Conservation (phyloP, 179 eudicot species). For the Sideroxylon spinosum region DNA sequence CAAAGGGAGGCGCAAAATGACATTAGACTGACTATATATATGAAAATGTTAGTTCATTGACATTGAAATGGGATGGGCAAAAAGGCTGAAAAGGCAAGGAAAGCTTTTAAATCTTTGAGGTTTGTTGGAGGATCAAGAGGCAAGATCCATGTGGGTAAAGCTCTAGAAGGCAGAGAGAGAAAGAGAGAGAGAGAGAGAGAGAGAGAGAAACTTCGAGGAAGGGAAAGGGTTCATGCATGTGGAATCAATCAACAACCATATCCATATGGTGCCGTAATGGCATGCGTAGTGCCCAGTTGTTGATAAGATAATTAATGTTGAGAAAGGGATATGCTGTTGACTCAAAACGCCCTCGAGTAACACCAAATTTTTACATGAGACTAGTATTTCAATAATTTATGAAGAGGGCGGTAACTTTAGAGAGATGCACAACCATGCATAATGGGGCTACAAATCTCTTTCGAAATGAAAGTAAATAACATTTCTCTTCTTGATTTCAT, state of each 20-base stretch:
- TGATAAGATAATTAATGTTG: neutral
- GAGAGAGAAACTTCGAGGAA: slow-evolving; percentile 13
- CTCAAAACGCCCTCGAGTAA: neutral
- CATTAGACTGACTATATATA: no score
- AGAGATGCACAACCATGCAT: neutral
- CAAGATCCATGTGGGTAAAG: slow-evolving; percentile 6
- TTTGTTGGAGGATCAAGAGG: slow-evolving; percentile 7
- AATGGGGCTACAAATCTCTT: no score
- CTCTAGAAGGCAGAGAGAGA: neutral
- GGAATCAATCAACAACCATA: neutral
- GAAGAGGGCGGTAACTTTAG: neutral
- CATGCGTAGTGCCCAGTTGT: neutral
- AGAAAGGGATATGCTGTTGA: neutral
- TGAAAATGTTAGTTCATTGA: neutral
- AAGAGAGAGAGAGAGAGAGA: neutral
- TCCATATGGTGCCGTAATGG: neutral
- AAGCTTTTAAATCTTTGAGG: neutral
- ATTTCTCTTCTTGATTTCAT: no score
- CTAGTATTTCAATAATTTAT: neutral
- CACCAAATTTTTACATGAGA: neutral
- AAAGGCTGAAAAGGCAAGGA: neutral
- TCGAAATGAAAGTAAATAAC: no score
- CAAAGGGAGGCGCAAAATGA: no score
- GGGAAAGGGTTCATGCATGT: neutral
- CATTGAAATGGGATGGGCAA: neutral